Base-by-base conservation (phyloP, 164 flowering plant species). In the Tetracentron sinense region DNA sequence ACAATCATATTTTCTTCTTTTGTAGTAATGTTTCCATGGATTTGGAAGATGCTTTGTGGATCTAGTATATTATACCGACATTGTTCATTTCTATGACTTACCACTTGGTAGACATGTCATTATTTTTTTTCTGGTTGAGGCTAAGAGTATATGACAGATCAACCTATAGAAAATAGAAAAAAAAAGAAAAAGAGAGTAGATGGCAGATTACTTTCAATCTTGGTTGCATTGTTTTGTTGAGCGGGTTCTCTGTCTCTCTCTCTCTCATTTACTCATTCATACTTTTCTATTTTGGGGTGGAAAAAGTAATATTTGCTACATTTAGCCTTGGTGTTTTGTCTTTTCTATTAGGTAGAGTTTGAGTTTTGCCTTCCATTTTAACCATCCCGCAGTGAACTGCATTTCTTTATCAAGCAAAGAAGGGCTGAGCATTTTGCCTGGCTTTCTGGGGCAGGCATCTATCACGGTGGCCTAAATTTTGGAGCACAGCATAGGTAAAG, bases 371-470 rank as follows among this genome's bases (percentile, higher is more conserved):
- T 38, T 29, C 62, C n/a, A 8, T 74, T 60, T 42, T 69, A 21
- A 47, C 51, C 29, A n/a, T 50, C 60, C 68, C 75, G 77, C 82
- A 95, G 99, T 79, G 99, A 95, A 74, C 77, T 95, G 60, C 94
- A 85, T 78, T 89, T 95, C 80, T 95, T 79, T 75, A 95, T 95
- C 71, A 89, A 89, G 81, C 97, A 95, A 80, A 81, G 94, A 72
- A 85, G 99, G 75, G 97, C 99, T 61, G 75, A 78, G 29, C 93
- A 95, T 83, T 95, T 92, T 79, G 94, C 99, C 14, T 95, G 99
- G 99, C 96, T 95, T 70, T 95, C 99, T 75, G 99, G 99, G 73
- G 96, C 96, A 60, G 99, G 99, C 28, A 86, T 95, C 62, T 95
- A 95, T 73, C 96, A 92, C 56, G 99, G 99, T 63, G 92, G 83